phyloP scores from a whole-genome alignment of 108 stramenopile species.

The Cyclostephanos tholiformis region DNA sequence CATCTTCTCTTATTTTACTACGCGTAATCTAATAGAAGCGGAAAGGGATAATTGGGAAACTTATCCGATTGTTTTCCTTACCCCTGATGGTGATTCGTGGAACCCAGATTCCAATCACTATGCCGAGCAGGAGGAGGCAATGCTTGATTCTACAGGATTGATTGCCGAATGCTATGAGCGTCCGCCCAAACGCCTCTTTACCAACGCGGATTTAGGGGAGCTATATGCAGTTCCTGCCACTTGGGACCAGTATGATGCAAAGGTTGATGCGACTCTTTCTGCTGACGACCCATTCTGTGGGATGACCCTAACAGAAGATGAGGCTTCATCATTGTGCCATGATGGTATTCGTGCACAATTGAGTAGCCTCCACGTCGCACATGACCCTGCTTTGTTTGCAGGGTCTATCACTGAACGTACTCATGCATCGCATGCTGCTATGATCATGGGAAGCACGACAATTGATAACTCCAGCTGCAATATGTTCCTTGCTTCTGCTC shows the following conservation, averaged over 20 bases:
- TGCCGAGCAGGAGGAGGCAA: constrained; percentile 28
- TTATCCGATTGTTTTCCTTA: constrained; percentile 4
- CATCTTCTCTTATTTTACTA: neutral
- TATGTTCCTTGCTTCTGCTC: neutral
- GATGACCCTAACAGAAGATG: neutral
- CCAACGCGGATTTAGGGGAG: neutral
- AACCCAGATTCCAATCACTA: constrained; percentile 20
- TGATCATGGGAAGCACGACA: neutral
- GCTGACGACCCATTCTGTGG: no score
- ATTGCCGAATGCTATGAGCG: neutral
- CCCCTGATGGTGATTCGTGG: constrained; percentile 22
- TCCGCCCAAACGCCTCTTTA: neutral
- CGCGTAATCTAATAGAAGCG: neutral
- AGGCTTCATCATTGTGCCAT: no score
- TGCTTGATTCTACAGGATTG: constrained; percentile 29
- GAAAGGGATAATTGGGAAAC: constrained; percentile 8
- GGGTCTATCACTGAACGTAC: no score
- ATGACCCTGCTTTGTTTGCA: no score
- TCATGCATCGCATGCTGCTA: no score
- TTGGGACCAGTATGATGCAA: neutral
- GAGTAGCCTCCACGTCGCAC: no score
- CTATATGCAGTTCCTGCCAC: neutral
- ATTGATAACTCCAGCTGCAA: neutral
- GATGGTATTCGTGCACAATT: no score
- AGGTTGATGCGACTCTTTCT: neutral